Percentiles rank a stretch among this genome's conserved stretches.
Conservation (phyloP, 768 basidiomycete genomes). For the Xerocomellus dryophilus region DNA sequence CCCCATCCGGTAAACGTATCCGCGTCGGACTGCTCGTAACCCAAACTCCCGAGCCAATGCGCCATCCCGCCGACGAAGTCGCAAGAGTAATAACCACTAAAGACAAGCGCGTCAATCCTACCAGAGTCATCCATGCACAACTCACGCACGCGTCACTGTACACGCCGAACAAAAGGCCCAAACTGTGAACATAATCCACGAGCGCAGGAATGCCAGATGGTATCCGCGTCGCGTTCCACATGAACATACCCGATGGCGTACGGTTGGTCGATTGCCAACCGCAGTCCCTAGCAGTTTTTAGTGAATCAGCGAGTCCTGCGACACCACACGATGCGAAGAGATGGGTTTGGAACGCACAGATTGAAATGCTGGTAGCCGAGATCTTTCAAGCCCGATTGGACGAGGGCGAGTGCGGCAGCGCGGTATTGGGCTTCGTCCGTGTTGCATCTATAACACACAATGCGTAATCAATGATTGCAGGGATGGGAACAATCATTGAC, state of each 20-base stretch:
- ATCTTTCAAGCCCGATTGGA: not conserved
- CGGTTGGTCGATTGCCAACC: constrained; percentile 12
- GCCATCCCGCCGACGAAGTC: not conserved
- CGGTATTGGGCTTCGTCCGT: constrained; percentile 7
- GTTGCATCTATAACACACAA: not conserved
- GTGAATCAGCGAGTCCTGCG: not conserved
- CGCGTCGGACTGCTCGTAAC: constrained; percentile 8
- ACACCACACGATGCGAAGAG: not conserved
- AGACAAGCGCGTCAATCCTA: not conserved
- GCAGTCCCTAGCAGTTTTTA: constrained; percentile 6
- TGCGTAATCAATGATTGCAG: not conserved
- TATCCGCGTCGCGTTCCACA: constrained; percentile 9
- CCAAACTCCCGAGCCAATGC: constrained; percentile 8
- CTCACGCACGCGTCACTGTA: constrained; percentile 14
- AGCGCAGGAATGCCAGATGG: constrained; percentile 13
- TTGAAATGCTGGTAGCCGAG: constrained; percentile 10
- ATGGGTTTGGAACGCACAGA: not conserved
- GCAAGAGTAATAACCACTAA: constrained; percentile 12
- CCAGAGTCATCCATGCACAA: not conserved
- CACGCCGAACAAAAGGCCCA: constrained; percentile 10
- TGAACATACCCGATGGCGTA: constrained; percentile 1
- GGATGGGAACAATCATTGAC: not conserved
- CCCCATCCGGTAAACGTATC: constrained; percentile 5
- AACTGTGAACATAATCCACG: constrained; percentile 6
- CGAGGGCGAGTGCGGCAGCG: constrained; percentile 5